Conservation (phyloP, 495 filamentous ascomycete genomes). For the Letharia lupina region DNA sequence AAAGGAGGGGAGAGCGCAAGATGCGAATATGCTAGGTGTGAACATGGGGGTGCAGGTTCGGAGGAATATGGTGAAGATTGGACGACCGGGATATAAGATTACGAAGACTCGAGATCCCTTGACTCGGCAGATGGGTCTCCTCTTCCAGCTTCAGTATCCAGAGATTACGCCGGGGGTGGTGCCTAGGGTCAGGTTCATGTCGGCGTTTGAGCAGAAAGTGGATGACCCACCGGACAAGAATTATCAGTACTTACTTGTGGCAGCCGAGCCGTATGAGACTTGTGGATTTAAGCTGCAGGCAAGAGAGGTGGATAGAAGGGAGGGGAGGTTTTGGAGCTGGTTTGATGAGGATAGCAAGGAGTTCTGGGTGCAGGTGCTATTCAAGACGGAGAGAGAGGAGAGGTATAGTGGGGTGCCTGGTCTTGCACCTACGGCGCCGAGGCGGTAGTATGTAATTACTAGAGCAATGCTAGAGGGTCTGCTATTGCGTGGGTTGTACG, state of each 20-base stretch:
- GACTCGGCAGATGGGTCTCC: conserved; percentile 77
- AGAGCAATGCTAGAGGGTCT: not conserved
- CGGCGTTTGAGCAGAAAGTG: conserved; percentile 89
- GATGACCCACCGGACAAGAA: conserved; percentile 91
- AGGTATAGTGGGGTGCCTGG: conserved; percentile 89
- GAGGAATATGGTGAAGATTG: conserved; percentile 94
- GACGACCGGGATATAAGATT: conserved; percentile 94
- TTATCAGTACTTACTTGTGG: conserved; percentile 91
- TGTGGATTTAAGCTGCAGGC: conserved; percentile 95
- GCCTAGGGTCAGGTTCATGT: conserved; percentile 93
- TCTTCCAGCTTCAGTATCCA: conserved; percentile 94
- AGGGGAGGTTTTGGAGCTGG: conserved; percentile 83
- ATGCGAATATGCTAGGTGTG: conserved; percentile 57
- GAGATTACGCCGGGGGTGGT: conserved; percentile 70
- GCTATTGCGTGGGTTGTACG: not conserved
- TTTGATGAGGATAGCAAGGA: conserved; percentile 96
- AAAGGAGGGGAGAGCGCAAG: conserved; percentile 72
- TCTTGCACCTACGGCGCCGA: conserved; percentile 49
- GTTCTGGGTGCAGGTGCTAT: conserved; percentile 98
- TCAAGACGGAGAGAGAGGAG: conserved; percentile 98
- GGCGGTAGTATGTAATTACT: conserved; percentile 20
- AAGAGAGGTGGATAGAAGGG: conserved; percentile 81
- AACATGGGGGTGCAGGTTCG: conserved; percentile 74
- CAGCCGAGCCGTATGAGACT: conserved; percentile 96
- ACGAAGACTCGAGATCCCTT: conserved; percentile 88